Evolutionary conservation across 2,329 filamentous ascomycete genomes (phyloP), one percentile per base, ranked within the genome.

Genomic region (Magnaporthales sp.): DNA sequence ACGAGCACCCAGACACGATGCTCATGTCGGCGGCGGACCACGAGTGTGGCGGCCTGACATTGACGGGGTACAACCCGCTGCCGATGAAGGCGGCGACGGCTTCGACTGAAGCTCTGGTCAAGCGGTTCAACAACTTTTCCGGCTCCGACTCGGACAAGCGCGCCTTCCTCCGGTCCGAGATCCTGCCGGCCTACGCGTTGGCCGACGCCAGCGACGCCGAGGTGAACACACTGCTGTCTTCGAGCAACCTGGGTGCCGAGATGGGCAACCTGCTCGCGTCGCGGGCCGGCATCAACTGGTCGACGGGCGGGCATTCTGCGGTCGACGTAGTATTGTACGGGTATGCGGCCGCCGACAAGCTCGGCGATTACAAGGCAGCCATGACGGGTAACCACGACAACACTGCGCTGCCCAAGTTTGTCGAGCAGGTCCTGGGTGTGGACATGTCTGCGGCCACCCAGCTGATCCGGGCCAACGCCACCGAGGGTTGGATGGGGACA

Each of bases 11-110:
- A 2, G 72, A 76, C 62, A 79, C 78, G 1, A 71, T 76, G 62
- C 73, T 80, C 68, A 72, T 80, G 64, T 76, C 75, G 13, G 77
- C 76, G 15, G 78, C 78, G 0, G 77, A 80, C 68, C 77, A 80
- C 68, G 77, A 80, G 68, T 77, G 74, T 27, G 78, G 78, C 31
- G 78, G 77, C 13, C 69, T 79, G 60, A 78, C 77, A 0, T 71
- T 78, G 11, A 75, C 75, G 32, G 77, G 76, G 63, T 79, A 73
- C 69, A 73, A 77, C 63, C 77, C 77, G 0, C 69, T 73, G 0
- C 72, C 73, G 2, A 72, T 79, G 7, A 70, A 38, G 71, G 11
- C 67, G 19, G 73, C 72, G 1, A 74, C 68, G 30, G 73, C 74
- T 67, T 75, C 77, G 1, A 71, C 71, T 8, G 77, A 79, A 67